A percentile compares a stretch with the other conserved stretches of the same genome.
Conservation (phyloP, 768 basidiomycete species). For the Pleurotus platypus region DNA sequence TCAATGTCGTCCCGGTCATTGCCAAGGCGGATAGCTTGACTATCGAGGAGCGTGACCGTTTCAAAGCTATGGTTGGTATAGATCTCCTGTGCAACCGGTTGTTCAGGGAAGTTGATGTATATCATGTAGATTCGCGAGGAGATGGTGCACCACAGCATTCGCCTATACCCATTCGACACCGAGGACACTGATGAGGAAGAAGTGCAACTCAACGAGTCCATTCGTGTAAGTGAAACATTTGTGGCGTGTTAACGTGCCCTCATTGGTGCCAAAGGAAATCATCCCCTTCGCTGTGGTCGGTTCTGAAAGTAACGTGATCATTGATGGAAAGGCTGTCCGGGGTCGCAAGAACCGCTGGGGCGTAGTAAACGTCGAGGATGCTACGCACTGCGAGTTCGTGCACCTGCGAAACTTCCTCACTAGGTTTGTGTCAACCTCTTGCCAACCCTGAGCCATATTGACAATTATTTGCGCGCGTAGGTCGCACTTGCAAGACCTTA, state of each 20-base stretch:
- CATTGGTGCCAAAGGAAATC: conserved; percentile 57
- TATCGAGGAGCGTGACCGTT: conserved; percentile 84
- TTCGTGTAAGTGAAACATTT: conserved; percentile 59
- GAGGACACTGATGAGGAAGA: conserved; percentile 96
- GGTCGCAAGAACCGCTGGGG: conserved; percentile 99
- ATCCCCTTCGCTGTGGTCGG: conserved; percentile 97
- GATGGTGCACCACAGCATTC: conserved; percentile 86
- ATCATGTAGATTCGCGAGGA: conserved; percentile 84
- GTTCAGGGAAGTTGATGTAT: conserved; percentile 9
- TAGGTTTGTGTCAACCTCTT: conserved; percentile 40
- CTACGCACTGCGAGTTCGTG: conserved; percentile 96
- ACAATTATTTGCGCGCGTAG: conserved; percentile 31
- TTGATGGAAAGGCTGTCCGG: conserved; percentile 92
- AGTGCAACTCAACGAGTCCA: conserved; percentile 80
- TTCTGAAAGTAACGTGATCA: conserved; percentile 93
- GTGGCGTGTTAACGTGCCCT: background rate
- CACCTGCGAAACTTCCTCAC: conserved; percentile 97
- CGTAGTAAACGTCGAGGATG: conserved; percentile 96
- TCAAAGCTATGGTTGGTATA: conserved; percentile 80
- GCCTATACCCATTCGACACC: conserved; percentile 94
- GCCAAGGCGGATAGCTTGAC: conserved; percentile 97
- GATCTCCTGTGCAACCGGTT: background rate
- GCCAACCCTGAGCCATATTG: background rate
- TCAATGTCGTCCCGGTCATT: conserved; percentile 99
- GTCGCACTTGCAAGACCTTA: conserved; percentile 96